Conservation (phyloP, 768 basidiomycete species). For the Lepiota venenata region DNA sequence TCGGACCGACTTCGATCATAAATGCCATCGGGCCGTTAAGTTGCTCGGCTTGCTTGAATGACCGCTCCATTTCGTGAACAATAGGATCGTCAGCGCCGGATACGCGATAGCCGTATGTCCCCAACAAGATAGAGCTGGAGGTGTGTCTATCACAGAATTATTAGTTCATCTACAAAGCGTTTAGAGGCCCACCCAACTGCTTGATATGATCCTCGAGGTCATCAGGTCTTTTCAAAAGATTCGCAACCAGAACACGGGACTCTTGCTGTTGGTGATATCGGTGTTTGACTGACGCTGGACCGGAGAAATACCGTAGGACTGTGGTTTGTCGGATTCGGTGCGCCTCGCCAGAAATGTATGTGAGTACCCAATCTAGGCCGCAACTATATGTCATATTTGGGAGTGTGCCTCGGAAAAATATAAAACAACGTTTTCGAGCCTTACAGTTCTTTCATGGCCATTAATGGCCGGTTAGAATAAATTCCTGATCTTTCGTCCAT, state of each 20-base stretch:
- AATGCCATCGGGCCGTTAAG: background rate
- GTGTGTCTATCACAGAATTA: background rate
- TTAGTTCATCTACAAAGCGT: background rate
- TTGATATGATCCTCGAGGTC: constrained; percentile 1
- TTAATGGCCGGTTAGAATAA: constrained; percentile 21
- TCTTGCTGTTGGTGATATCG: constrained; percentile 1
- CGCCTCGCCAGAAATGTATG: background rate
- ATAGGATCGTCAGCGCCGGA: background rate
- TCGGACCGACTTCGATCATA: background rate
- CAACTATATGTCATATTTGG: background rate
- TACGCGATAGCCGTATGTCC: constrained; percentile 1
- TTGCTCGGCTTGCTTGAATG: background rate
- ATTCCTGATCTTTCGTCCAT: constrained; percentile 16
- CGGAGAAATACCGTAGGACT: background rate
- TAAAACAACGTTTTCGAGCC: background rate
- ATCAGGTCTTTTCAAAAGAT: background rate
- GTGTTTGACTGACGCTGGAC: constrained; percentile 3
- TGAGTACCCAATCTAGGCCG: constrained; percentile 2
- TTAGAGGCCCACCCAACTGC: background rate
- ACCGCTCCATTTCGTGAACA: background rate
- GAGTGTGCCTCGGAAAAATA: background rate
- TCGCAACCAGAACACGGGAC: background rate
- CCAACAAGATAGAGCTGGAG: background rate
- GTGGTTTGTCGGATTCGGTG: background rate
- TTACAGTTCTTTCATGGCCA: constrained; percentile 19